Percentiles rank a stretch among this genome's conserved stretches.
Evolutionary conservation across 169 alveolate genomes (phyloP).

Genomic region (Sarcocystis neurona): DNA sequence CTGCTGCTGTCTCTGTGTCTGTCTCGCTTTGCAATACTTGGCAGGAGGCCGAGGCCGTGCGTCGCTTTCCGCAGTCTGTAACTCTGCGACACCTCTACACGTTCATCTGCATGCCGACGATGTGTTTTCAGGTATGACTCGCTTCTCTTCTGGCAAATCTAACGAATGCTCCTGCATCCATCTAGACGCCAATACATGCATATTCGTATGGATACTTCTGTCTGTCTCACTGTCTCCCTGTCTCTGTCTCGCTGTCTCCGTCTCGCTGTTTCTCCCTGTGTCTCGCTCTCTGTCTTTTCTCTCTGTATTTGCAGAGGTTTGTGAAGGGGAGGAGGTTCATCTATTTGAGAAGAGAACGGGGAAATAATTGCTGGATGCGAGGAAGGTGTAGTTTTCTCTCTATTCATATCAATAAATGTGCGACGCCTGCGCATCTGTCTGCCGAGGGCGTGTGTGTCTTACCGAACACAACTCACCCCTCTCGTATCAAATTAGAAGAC

Average conservation of each 20-base stretch:
- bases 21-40: conserved; percentile 59
- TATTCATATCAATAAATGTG: background rate
- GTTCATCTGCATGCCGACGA: conserved; percentile 89
- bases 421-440: background rate
- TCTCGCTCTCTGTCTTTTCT: too few species aligned
- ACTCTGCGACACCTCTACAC: conserved; percentile 79
- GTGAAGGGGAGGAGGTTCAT: too few species aligned
- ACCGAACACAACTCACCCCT: background rate
- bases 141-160: too few species aligned
- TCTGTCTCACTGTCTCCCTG: background rate
- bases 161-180: too few species aligned
- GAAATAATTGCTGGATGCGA: too few species aligned
- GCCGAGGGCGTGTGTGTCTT: background rate
- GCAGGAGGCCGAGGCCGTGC: conserved; percentile 80
- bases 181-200: too few species aligned
- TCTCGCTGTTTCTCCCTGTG: too few species aligned
- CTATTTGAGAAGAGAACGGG: too few species aligned
- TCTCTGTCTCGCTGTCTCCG: too few species aligned
- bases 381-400: background rate
- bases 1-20: conserved; percentile 7
- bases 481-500: background rate
- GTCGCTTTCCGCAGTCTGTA: conserved; percentile 85
- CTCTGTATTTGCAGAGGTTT: too few species aligned
- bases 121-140: conserved; percentile 83
- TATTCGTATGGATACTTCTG: background rate